Evolutionary conservation across 106 monocot genomes (phyloP).

Genomic region (Chionographis japonica): DNA sequence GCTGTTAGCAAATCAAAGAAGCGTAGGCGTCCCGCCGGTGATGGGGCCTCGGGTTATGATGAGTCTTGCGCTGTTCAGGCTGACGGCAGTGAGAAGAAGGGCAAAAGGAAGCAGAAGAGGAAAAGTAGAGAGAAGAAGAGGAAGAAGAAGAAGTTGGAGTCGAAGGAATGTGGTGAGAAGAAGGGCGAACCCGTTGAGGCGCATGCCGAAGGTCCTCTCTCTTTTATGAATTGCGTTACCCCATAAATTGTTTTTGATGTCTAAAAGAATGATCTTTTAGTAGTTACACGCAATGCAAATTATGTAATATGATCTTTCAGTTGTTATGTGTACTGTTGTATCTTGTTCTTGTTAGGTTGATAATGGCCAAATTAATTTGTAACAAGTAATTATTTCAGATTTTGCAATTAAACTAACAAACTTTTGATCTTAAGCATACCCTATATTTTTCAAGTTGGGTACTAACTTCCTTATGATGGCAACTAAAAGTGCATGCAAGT

Average conservation of each 20-base stretch:
- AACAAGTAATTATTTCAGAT: too few relatives aligned
- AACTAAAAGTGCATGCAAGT: too few relatives aligned
- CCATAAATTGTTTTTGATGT: background rate
- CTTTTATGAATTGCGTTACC: background rate
- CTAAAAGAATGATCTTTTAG: too few relatives aligned
- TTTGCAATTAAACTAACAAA: too few relatives aligned
- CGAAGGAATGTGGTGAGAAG: slow-evolving; percentile 1
- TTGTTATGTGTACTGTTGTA: too few relatives aligned
- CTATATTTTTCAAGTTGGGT: too few relatives aligned
- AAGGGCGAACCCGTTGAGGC: slow-evolving; percentile 5
- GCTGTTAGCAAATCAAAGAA: slow-evolving; percentile 29
- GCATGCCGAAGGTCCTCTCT: slow-evolving; percentile 19
- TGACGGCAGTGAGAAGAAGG: slow-evolving; percentile 11
- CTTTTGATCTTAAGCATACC: too few relatives aligned
- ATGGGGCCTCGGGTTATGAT: slow-evolving; percentile 3
- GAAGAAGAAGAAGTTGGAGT: slow-evolving; percentile 19
- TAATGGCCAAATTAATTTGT: too few relatives aligned
- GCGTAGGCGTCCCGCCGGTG: slow-evolving; percentile 31
- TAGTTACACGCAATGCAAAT: too few relatives aligned
- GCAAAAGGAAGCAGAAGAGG: slow-evolving; percentile 10
- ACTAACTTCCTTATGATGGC: too few relatives aligned
- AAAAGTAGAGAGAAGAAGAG: slow-evolving; percentile 20
- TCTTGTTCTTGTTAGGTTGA: too few relatives aligned
- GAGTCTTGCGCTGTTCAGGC: slow-evolving; percentile 6
- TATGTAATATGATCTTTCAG: too few relatives aligned